Evolutionary conservation across 1,284 basidiomycete genomes (phyloP), one percentile per base, ranked within the genome.

Genomic region (Cystobasidium slooffiae): DNA sequence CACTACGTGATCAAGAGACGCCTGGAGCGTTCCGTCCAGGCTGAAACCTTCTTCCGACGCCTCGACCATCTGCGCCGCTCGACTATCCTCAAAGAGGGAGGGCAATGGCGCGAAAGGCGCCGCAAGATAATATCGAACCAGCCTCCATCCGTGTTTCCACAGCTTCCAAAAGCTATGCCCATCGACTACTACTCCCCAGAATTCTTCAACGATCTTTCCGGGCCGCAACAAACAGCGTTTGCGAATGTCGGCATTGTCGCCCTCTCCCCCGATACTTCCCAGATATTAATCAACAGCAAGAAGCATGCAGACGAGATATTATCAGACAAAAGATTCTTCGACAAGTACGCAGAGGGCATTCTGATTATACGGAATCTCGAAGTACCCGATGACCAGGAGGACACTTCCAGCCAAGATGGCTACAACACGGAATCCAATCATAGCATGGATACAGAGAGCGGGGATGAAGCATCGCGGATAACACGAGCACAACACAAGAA

Each of bases 161-260:
- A 51, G 47, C 47, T 51, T 16, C 16, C 47, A 51, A 51, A 51
- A 51, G 47, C 47, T 51, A 51, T 51, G 47, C 20, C 47, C 20
- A 51, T 51, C 47, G 47, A 20, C 47, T 51, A 51, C 20, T 20
- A 51, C 47, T 51, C 20, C 20, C 47, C 20, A 51, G 16, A 51
- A 14, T 51, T 31, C 47, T 20, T 16, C 47, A 51, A 51, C 47
- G 47, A 51, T 20, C 47, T 51, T 14, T 20, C 47, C 47, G 16
- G 47, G 14, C 14, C 20, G 16, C 20, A 20, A 20, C 47, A 51
- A 20, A 20, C 47, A 51, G 6, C 47, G 47, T 20, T 51, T 51
- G 47, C 47, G 20, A 20, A 51, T 51, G 47, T 20, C 6, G 6
- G 47, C 47, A 51, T 20, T 20, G 47, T 51, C 47, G 20, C 47